Base-by-base conservation (phyloP, 768 basidiomycete species). In the Amanita phalloides region DNA sequence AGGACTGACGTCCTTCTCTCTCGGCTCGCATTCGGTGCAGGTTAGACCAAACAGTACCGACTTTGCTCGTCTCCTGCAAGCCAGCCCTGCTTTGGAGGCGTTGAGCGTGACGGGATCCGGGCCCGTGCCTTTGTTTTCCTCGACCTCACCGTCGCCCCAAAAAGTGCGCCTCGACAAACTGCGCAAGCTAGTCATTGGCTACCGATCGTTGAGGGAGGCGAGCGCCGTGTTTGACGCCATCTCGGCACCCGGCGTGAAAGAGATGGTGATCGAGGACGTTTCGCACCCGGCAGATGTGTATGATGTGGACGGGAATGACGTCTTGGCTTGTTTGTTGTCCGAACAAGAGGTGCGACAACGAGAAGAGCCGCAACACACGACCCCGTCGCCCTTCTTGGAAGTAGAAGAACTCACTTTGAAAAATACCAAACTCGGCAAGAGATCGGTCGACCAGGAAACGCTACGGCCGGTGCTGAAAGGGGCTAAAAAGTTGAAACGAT, bases 101-200 rank as follows among this genome's bases (percentile, higher is more conserved):
- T 68, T 84, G 44, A 65, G 61, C 33, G 55, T 84, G 26, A 69
- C 67, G 48, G 75, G 73, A 41, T 81, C 78, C 9, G 81, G 77
- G 14, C 50, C 55, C 6, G 35, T 65, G 23, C 60, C 63, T 7
- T 4, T 13, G 33, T 33, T 33, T 13, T 51, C 41, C 2, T 20
- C 46, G 6, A 17, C 8, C n/a, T 46, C 30, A 2, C 13, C 25
- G 4, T 25, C 9, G 30, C 7, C n/a, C n/a, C 39, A 42, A 6
- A 30, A 25, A 25, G 50, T 23, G 25, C 32, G 39, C 2, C 37
- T 43, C 11, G 41, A 42, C 5, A 45, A 44, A n/a, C 17, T 43
- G n/a, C 32, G 21, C 6, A 45, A 35, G 25, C 41, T 43, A 1
- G 50, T 28, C 26, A 6, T 43, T 30, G 50, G 50, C 2, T 43